Conservation (phyloP, 176 grass and related monocot genomes). For the Bolboschoenus planiculmis region DNA sequence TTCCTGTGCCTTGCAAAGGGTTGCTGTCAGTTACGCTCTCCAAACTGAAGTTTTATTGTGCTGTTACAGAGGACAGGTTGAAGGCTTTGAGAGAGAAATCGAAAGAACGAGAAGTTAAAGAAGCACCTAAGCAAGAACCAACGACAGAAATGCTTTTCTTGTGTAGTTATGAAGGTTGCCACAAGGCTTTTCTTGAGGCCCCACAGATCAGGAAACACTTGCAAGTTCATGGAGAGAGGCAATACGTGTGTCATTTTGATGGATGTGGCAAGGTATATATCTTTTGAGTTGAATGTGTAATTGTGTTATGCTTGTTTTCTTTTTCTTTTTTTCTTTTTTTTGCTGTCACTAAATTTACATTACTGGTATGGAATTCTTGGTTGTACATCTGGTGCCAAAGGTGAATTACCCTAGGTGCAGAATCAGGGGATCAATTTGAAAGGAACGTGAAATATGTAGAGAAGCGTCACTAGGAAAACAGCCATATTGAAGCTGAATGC, state of each 20-base stretch:
- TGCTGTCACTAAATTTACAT: not conserved
- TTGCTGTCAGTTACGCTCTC: not conserved
- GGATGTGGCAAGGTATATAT: slow-evolving; percentile 71
- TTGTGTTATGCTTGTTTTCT: not conserved
- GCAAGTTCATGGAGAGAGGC: slow-evolving; percentile 72
- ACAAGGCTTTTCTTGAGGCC: slow-evolving; percentile 73
- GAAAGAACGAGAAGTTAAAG: slow-evolving; percentile 36
- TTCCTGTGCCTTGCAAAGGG: not conserved
- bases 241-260: slow-evolving; percentile 74
- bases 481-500: not conserved
- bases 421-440: not conserved
- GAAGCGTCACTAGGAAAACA: not conserved
- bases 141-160: slow-evolving; percentile 83
- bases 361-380: not conserved
- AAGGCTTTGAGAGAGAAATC: slow-evolving; percentile 56
- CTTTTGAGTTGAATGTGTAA: not conserved
- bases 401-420: not conserved
- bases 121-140: slow-evolving; percentile 46
- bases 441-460: not conserved
- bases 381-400: not conserved
- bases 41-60: not conserved
- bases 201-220: slow-evolving; percentile 78
- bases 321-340: not conserved
- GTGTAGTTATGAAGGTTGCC: slow-evolving; percentile 81
- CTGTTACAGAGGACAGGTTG: slow-evolving; percentile 59